Percentiles rank a stretch among this genome's conserved stretches.
phyloP scores from a whole-genome alignment of 2,329 filamentous ascomycete species.

The Plectosphaerella cucumerina region DNA sequence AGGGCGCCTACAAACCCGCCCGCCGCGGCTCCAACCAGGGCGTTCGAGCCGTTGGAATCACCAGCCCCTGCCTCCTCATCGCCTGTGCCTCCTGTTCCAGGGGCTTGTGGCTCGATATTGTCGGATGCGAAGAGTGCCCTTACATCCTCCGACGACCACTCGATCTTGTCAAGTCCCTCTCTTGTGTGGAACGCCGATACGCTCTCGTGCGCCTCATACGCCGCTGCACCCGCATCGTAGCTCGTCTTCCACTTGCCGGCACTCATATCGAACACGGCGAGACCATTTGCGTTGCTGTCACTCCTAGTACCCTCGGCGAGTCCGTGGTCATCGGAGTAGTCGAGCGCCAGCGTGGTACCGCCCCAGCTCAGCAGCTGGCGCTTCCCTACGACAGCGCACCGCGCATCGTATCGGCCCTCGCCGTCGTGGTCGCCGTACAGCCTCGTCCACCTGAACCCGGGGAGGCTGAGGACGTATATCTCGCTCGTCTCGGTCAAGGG shows the following conservation, averaged over 20 bases:
- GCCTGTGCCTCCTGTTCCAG: not conserved
- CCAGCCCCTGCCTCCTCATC: not conserved
- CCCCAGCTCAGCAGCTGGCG: conserved; percentile 12
- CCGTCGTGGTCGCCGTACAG: not conserved
- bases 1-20: conserved; percentile 2
- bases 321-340: not conserved
- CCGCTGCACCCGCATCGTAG: conserved; percentile 5
- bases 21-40: not conserved
- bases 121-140: not conserved
- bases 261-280: conserved; percentile 11
- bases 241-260: conserved; percentile 6
- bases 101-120: too few relatives aligned
- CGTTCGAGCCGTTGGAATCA: too few relatives aligned
- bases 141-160: too few relatives aligned
- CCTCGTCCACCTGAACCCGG: conserved; percentile 10
- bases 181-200: too few relatives aligned
- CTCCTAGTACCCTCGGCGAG: too few relatives aligned
- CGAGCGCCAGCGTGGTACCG: conserved; percentile 1
- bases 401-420: not conserved
- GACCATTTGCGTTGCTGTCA: too few relatives aligned
- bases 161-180: too few relatives aligned
- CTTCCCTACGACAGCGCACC: conserved; percentile 9
- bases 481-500: conserved; percentile 4
- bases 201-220: conserved; percentile 2
- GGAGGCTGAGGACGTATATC: conserved; percentile 9